These are phyloP conservation scores for Globisporangium rhizosaccharum DNA, from an alignment of 352 stramenopile species.

Conservation along the genomic window DNA sequence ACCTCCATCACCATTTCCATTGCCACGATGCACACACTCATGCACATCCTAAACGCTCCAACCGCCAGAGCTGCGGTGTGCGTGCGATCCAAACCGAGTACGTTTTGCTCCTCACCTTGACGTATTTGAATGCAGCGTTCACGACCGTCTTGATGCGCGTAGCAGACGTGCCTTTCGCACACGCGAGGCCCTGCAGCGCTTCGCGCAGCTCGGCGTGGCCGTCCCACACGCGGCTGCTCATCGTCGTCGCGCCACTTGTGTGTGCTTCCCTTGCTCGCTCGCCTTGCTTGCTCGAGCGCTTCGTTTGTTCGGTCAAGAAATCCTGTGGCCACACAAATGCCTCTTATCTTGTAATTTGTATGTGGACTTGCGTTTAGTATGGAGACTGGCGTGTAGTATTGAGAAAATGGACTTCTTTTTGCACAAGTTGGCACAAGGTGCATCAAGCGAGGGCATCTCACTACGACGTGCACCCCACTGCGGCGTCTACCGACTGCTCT, in stretches of 20 bases:
- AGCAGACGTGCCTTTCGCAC: conserved; percentile 75
- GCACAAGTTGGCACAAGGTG: too few relatives aligned
- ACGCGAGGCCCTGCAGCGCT: conserved; percentile 61
- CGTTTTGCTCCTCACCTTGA: conserved; percentile 38
- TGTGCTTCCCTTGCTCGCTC: too few relatives aligned
- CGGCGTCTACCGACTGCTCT: too few relatives aligned
- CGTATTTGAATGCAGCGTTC: conserved; percentile 59
- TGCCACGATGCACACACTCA: background rate
- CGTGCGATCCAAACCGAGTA: background rate
- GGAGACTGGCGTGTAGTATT: too few relatives aligned
- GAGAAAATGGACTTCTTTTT: too few relatives aligned
- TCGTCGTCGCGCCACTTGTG: background rate
- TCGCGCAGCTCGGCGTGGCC: conserved; percentile 60
- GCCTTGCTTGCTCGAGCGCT: too few relatives aligned
- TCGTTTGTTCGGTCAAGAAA: too few relatives aligned
- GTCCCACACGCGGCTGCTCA: conserved; percentile 36
- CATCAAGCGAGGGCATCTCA: too few relatives aligned
- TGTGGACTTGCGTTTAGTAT: too few relatives aligned
- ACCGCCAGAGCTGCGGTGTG: background rate
- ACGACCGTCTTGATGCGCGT: conserved; percentile 69
- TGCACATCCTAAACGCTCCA: background rate
- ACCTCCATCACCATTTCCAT: background rate
- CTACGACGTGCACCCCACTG: too few relatives aligned
- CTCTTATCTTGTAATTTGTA: too few relatives aligned
- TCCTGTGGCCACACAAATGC: too few relatives aligned